Evolutionary conservation across 768 basidiomycete species (phyloP), one percentile per base, ranked within the genome.

Genomic region (Daedaleopsis nitida): DNA sequence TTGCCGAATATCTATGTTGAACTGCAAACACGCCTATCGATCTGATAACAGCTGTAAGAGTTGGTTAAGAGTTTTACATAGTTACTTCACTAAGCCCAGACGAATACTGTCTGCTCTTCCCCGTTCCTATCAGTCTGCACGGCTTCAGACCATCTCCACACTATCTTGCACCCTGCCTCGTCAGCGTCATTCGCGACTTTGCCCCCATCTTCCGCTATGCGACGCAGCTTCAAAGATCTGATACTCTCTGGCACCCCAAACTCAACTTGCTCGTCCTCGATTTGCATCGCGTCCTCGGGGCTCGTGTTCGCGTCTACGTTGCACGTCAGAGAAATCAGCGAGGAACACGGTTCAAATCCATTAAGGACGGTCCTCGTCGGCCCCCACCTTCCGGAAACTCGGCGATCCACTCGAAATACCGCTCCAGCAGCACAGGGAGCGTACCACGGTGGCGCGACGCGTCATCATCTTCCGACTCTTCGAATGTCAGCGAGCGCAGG

Each of bases 371-470:
- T 32, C 27, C 27, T 32, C 27, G 27, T 3, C 7, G 4, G 59
- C 24, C 63, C 68, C 23, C 45, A 84, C 85, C 75, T 68, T 79
- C 69, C 55, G 78, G 78, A 37, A 83, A 77, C 19, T 74, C 68
- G 1, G 77, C 81, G 5, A 77, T 68, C 72, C 82, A 77, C 49
- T 87, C 81, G 58, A 89, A 87, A 66, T 83, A 87, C 59, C 79
- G 82, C 66, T 83, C 74, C 3, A 77, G 76, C 19, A 83, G 74
- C 3, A 70, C 70, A 16, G 3, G 80, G 77, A 37, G 75, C 61
- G 65, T 80, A 77, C 38, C 72, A 39, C 67, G 62, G 39, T 66
- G 37, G 17, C 32, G 51, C 24, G 65, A 43, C 24, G 27, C 27
- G 52, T 61, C 17, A 17, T 70, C 65, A 27, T 58, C 62, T 24